Evolutionary conservation across 2,329 filamentous ascomycete species (phyloP), one percentile per base, ranked within the genome.

Genomic region (Fusarium compactum): DNA sequence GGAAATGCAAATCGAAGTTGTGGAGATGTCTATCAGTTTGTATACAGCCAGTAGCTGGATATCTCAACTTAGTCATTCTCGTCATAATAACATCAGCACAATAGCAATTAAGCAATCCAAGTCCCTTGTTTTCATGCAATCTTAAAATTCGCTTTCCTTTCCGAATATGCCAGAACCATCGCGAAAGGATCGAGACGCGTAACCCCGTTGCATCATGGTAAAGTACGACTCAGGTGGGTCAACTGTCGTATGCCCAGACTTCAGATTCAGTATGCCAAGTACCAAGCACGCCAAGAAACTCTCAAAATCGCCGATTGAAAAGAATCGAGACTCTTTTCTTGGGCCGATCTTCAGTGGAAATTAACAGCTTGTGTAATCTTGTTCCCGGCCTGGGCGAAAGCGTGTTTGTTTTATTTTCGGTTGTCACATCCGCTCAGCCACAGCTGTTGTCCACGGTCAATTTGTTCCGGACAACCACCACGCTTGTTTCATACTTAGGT

Each of bases 201-300:
- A 51, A 38, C 16, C 46, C 20, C n/a, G 38, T 51, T n/a, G 47
- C 47, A 51, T 51, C 47, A 51, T 38, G 30, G n/a, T 18, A 25
- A 51, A 8, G 27, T 22, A 6, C 14, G 30, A 14, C 20, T 15
- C 16, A 29, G 43, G 62, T 58, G 62, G 62, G 44, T 16, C 38
- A 22, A 16, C 30, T 50, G 50, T 58, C 51, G 62, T 64, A 65
- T 58, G 59, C 62, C 51, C n/a, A 65, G 62, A 32, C 30, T 14
- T 32, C 4, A 47, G 58, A 22, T 18, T 24, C 7, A 27, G n/a
- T n/a, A 12, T n/a, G 47, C 47, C 47, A 51, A 51, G 47, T 14
- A 51, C 30, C 5, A 51, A 25, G 22, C 20, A 38, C 16, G 47
- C 47, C 30, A 51, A 51, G 47, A 25, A 30, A 24, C 15, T 38